phyloP scores from a whole-genome alignment of 1,284 basidiomycete species.

The Tilletia indica region DNA sequence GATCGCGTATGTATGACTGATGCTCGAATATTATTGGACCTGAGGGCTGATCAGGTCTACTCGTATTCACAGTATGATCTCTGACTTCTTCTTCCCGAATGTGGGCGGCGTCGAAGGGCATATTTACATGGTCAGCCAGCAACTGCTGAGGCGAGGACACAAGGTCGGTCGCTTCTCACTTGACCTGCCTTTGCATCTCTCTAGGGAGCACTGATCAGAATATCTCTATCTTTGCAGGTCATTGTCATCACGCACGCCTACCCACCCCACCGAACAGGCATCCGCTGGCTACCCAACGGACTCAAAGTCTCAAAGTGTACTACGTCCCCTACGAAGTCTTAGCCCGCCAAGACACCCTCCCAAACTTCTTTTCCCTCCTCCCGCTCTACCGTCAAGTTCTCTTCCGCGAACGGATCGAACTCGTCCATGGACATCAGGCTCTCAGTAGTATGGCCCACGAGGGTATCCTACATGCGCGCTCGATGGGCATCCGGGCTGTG shows the following conservation, averaged over 20 bases:
- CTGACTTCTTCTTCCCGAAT: slow-evolving; percentile 92
- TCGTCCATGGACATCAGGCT: slow-evolving; percentile 90
- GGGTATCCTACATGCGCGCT: slow-evolving; percentile 75
- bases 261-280: slow-evolving; percentile 75
- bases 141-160: slow-evolving; percentile 78
- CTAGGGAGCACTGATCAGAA: background rate
- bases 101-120: slow-evolving; percentile 96
- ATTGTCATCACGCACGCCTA: slow-evolving; percentile 93
- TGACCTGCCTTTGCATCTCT: background rate
- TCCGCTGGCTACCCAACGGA: slow-evolving; percentile 78
- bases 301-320: slow-evolving; percentile 97
- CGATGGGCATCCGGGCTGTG: slow-evolving; percentile 68
- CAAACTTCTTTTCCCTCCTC: slow-evolving; percentile 87
- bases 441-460: slow-evolving; percentile 88
- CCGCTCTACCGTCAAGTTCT: slow-evolving; percentile 87
- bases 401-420: slow-evolving; percentile 77
- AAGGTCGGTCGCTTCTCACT: slow-evolving; percentile 62
- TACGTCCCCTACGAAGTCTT: slow-evolving; percentile 85
- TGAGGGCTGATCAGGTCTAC: too few relatives aligned
- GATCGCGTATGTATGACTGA: background rate
- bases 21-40: too few relatives aligned
- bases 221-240: slow-evolving; percentile 63
- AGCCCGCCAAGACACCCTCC: slow-evolving; percentile 71
- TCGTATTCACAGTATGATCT: slow-evolving; percentile 71
- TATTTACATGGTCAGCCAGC: slow-evolving; percentile 67